Percentiles rank a stretch among this genome's conserved stretches.
Evolutionary conservation across 1,139 yeast species (phyloP).

Genomic region (Blastobotrys ciferrii): DNA sequence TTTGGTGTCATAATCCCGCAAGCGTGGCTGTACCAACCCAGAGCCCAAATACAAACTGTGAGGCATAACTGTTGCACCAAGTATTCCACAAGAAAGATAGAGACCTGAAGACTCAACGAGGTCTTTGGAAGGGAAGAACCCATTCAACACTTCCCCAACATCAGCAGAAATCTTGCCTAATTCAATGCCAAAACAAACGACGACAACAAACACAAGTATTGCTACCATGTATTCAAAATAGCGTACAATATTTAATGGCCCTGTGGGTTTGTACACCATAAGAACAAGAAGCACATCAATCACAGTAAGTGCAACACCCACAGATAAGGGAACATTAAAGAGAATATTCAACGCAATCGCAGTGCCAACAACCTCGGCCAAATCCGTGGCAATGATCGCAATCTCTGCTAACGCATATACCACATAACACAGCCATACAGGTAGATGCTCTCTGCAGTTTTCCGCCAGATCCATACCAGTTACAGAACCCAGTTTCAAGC

Average conservation of each 20-base stretch:
- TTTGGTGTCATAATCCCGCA: conserved; percentile 74
- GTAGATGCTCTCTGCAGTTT: conserved; percentile 74
- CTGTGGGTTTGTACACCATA: conserved; percentile 86
- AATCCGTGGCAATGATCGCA: conserved; percentile 88
- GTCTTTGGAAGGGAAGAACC: conserved; percentile 67
- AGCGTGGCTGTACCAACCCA: conserved; percentile 87
- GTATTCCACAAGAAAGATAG: conserved; percentile 81
- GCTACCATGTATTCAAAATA: conserved; percentile 82
- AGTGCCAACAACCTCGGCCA: conserved; percentile 93
- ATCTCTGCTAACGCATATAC: conserved; percentile 77
- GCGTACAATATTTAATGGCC: conserved; percentile 74
- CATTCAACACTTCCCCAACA: conserved; percentile 56
- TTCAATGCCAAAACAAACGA: conserved; percentile 80
- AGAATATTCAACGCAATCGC: conserved; percentile 85
- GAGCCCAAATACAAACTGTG: conserved; percentile 90
- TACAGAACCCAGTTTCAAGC: conserved; percentile 84
- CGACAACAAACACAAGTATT: conserved; percentile 74
- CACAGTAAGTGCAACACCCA: conserved; percentile 80
- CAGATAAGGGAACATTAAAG: conserved; percentile 68
- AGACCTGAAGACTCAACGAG: conserved; percentile 78
- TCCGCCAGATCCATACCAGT: conserved; percentile 90
- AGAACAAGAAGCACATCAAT: conserved; percentile 81
- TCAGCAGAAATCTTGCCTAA: conserved; percentile 55
- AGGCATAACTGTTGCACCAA: conserved; percentile 99
- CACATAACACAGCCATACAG: conserved; percentile 56